Percentiles rank a stretch among this genome's conserved stretches.
phyloP scores from a whole-genome alignment of 768 basidiomycete genomes.

The Tylopilus vinaceipallidus region DNA sequence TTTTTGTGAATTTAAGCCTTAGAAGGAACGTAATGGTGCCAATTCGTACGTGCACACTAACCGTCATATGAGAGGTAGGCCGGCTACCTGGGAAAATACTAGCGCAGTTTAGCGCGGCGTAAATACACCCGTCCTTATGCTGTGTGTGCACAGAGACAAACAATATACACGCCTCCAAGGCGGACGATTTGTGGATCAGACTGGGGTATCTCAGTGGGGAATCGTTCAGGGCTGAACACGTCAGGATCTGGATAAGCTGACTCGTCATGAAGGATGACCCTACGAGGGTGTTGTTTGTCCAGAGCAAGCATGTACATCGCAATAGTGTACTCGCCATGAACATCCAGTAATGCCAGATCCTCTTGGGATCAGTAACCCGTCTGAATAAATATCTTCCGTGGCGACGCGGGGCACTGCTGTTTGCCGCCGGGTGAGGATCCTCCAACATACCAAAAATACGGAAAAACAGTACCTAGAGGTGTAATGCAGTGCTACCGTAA shows the following conservation, averaged over 20 bases:
- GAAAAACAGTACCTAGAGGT: conserved; percentile 12
- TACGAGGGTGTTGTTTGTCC: conserved; percentile 16
- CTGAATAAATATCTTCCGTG: conserved; percentile 16
- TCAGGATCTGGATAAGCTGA: conserved; percentile 34
- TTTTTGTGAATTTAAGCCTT: conserved; percentile 31
- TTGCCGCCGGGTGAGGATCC: neutral
- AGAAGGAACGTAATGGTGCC: too few relatives aligned
- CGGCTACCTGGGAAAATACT: conserved; percentile 14
- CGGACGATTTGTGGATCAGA: conserved; percentile 13
- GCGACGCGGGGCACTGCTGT: conserved; percentile 13
- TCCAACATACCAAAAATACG: conserved; percentile 22
- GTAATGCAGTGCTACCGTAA: conserved; percentile 20
- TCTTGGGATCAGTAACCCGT: conserved; percentile 20
- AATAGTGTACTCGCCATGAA: conserved; percentile 21
- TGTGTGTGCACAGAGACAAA: too few relatives aligned
- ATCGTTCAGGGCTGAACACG: conserved; percentile 36
- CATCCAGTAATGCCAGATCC: conserved; percentile 23
- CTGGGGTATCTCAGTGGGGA: conserved; percentile 19
- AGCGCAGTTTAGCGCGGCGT: neutral
- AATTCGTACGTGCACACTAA: neutral
- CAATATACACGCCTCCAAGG: conserved; percentile 25
- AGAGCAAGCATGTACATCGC: neutral
- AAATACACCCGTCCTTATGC: too few relatives aligned
- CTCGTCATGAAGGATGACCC: conserved; percentile 54
- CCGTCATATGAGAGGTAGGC: too few relatives aligned